Evolutionary conservation across 306 rosid species (phyloP).

Genomic region (Gastrolobium villosum): DNA sequence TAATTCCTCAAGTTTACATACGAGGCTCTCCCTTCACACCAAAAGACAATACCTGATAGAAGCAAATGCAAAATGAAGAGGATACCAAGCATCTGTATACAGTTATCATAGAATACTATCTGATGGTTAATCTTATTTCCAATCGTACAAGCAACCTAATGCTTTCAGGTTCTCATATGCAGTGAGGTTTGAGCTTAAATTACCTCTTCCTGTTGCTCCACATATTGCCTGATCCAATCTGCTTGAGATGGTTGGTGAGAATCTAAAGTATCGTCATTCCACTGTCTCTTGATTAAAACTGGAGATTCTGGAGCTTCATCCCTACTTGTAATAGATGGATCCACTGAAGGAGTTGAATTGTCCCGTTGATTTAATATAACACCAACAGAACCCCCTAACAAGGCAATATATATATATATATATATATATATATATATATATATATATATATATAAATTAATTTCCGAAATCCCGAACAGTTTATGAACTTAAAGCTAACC

Average conservation of each 20-base stretch:
- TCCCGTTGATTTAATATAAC: constrained; percentile 71
- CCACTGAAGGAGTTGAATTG: constrained; percentile 56
- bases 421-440: not conserved
- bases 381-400: constrained; percentile 82
- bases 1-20: not conserved
- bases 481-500: not conserved
- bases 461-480: constrained; percentile 13
- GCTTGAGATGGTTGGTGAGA: constrained; percentile 82
- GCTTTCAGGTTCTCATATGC: not conserved
- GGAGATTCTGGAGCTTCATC: constrained; percentile 65
- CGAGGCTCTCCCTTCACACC: constrained; percentile 17
- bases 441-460: not conserved
- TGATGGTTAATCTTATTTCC: constrained; percentile 31
- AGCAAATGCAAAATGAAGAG: constrained; percentile 24
- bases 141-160: constrained; percentile 3
- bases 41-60: constrained; percentile 38
- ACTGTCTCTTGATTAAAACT: constrained; percentile 64
- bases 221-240: constrained; percentile 90
- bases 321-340: constrained; percentile 50
- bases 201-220: constrained; percentile 89
- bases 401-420: constrained; percentile 20
- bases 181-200: constrained; percentile 25
- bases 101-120: constrained; percentile 8
- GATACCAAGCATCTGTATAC: constrained; percentile 13
- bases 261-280: constrained; percentile 70